Conservation (phyloP, 2,329 filamentous ascomycete genomes). For the Phyllosticta paracitricarpa region DNA sequence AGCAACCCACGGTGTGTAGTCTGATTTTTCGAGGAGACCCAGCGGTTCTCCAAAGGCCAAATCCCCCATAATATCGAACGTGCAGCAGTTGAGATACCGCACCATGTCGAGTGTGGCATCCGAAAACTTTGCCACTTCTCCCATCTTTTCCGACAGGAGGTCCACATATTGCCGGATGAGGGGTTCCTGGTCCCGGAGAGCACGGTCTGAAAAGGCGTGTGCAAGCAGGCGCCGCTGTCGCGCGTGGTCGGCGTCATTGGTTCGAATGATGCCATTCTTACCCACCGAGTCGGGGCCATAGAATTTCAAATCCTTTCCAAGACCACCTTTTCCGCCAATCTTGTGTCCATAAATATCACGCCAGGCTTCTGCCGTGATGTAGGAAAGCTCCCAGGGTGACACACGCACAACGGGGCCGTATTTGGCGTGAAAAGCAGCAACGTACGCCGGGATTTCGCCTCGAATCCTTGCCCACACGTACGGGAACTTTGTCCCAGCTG, state of each 20-base stretch:
- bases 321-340: conserved; percentile 1
- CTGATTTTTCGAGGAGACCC: conserved; percentile 20
- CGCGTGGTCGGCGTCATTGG: conserved; percentile 13
- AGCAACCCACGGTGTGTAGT: conserved; percentile 25
- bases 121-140: background rate
- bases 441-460: background rate
- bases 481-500: conserved; percentile 6
- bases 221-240: conserved; percentile 14
- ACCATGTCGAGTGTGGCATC: conserved; percentile 1
- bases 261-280: conserved; percentile 2
- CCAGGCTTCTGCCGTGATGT: conserved; percentile 9
- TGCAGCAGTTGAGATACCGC: conserved; percentile 14
- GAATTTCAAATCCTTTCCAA: conserved; percentile 7
- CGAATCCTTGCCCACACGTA: background rate
- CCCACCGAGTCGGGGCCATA: conserved; percentile 4
- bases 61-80: conserved; percentile 27
- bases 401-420: conserved; percentile 11
- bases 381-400: conserved; percentile 8
- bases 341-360: conserved; percentile 13
- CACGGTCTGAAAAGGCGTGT: conserved; percentile 24
- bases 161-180: conserved; percentile 25
- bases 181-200: conserved; percentile 21
- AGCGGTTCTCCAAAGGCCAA: conserved; percentile 24
- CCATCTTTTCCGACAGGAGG: conserved; percentile 15
- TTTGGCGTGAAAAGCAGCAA: background rate